Evolutionary conservation across 805 yeast species (phyloP).

Genomic region (Lachancea mirantina): DNA sequence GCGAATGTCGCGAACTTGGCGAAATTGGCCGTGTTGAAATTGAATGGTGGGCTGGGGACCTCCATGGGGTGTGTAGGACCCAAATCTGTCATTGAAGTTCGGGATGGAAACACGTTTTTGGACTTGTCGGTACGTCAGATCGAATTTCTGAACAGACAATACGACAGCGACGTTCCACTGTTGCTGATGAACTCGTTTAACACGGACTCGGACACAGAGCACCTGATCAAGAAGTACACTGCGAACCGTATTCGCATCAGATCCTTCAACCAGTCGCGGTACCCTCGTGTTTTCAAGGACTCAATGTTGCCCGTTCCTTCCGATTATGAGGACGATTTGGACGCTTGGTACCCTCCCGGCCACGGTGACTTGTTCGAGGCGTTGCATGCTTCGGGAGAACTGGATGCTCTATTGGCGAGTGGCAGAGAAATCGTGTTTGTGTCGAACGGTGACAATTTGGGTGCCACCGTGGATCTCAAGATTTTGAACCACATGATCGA

Average conservation of each 20-base stretch:
- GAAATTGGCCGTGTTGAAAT: constrained; percentile 89
- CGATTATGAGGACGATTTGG: constrained; percentile 60
- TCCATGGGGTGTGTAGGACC: constrained; percentile 99
- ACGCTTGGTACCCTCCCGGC: constrained; percentile 99
- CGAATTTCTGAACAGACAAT: constrained; percentile 84
- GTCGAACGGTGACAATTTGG: constrained; percentile 96
- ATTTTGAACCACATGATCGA: constrained; percentile 90
- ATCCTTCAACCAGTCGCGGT: constrained; percentile 96
- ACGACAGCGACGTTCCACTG: constrained; percentile 90
- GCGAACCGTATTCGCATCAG: constrained; percentile 92
- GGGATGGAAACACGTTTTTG: constrained; percentile 96
- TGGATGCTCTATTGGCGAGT: constrained; percentile 80
- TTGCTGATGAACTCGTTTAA: constrained; percentile 97
- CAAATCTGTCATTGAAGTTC: constrained; percentile 93
- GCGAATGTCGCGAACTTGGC: constrained; percentile 42
- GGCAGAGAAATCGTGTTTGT: constrained; percentile 95
- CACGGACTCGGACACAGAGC: constrained; percentile 92
- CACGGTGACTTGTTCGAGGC: constrained; percentile 97
- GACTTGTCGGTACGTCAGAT: constrained; percentile 96
- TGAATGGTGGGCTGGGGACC: constrained; percentile 98
- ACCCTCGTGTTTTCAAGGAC: constrained; percentile 92
- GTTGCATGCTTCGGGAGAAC: constrained; percentile 80
- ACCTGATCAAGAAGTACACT: constrained; percentile 91
- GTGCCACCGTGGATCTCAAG: constrained; percentile 93
- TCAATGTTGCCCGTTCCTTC: constrained; percentile 94